Percentiles rank a stretch among this genome's conserved stretches.
Conservation (phyloP, 73 alveolate genomes). For the Paramecium pentaurelia region DNA sequence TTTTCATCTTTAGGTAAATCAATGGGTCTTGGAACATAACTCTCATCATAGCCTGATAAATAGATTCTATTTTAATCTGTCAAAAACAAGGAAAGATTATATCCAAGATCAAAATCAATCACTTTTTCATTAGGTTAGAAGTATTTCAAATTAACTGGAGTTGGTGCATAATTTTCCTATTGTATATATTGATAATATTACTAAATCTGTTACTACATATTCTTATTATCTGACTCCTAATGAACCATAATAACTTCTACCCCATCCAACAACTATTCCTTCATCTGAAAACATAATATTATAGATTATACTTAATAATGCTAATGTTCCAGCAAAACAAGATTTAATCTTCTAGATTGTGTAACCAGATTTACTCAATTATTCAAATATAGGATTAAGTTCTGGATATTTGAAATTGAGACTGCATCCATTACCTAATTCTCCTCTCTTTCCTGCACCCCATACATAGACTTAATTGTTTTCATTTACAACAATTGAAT, state of each 20-base stretch:
- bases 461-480: neutral
- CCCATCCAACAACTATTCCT: constrained; percentile 28
- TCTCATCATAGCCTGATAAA: neutral
- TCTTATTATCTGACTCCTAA: constrained; percentile 43
- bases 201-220: constrained; percentile 38
- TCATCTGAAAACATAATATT: neutral
- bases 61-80: constrained; percentile 35
- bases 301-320: neutral
- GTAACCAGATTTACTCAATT: neutral
- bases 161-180: neutral
- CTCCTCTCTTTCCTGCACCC: neutral
- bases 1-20: constrained; percentile 2
- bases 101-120: constrained; percentile 34
- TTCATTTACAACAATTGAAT: neutral
- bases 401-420: constrained; percentile 19
- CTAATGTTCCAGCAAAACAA: neutral
- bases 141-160: neutral
- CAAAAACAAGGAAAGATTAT: neutral
- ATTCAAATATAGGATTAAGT: neutral
- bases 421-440: constrained; percentile 31
- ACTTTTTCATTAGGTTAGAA: neutral
- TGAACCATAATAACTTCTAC: constrained; percentile 28
- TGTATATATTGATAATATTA: neutral
- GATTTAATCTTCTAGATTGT: constrained; percentile 13
- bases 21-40: neutral